Base-by-base conservation (phyloP, 1,139 yeast species). In the Chernovozyma sophiae-reginae region DNA sequence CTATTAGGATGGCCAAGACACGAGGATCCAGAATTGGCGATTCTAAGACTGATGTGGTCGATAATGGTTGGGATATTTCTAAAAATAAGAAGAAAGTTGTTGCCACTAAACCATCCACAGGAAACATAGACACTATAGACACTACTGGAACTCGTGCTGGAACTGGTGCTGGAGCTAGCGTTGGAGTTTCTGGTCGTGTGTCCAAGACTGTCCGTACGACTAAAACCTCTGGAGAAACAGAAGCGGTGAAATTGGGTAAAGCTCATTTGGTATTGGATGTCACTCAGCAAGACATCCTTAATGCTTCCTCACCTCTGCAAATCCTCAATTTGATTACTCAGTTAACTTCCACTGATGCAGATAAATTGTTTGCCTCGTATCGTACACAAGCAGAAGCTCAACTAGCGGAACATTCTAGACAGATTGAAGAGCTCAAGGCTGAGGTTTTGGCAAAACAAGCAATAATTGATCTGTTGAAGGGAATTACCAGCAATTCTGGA, bases 321-420 rank as follows among this genome's bases (percentile, higher is more conserved):
- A 43, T 69, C 25, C 49, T 65, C 12, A 55, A 53, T 23, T 45
- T 68, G 20, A 54, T 69, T 25, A 63, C 65, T 36, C 48, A 55
- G 14, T 50, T 67, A 18, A 58, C 68, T 8, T 54, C 58, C 31
- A 62, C 69, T 4, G 51, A 58, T 26, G 70, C 64, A 38, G 74
- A 68, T 44, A 60, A 56, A 34, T 31, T 62, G 11, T 64, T 67
- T 38, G 44, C 49, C 3, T 49, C 52, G 34, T 67, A 60, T 45
- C 57, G 58, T 38, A 40, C 45, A n/a, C 56, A 58, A 23, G 56
- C 57, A 1, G 53, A 51, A 27, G 39, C 50, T 4, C 66, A 63
- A 35, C 41, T 64, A 35, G 59, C 55, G 6, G 46, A 54, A 15
- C 66, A 66, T 39, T 58, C 60, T 32, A 45, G 43, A 22, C 42